Conservation (phyloP, 129 eudicot genomes). For the Rutidosis leptorrhynchoides region DNA sequence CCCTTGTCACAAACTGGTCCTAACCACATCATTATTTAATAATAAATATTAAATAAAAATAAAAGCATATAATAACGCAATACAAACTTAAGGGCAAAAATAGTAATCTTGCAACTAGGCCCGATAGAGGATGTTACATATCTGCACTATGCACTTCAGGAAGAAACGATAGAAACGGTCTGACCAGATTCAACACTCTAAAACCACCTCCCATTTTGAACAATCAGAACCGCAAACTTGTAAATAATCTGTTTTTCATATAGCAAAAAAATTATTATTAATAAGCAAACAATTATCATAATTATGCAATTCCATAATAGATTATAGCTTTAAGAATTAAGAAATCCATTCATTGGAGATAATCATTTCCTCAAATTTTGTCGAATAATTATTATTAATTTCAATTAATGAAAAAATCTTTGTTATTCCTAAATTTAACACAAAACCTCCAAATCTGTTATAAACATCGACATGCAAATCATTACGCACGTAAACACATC, state of each 20-base stretch:
- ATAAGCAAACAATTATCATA: conserved; percentile 6
- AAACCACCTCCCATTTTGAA: conserved; percentile 91
- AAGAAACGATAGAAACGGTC: conserved; percentile 80
- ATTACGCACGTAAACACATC: neutral
- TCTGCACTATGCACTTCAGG: conserved; percentile 96
- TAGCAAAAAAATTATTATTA: conserved; percentile 11
- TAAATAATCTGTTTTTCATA: conserved; percentile 12
- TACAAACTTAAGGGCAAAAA: too few relatives aligned
- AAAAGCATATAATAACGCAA: too few relatives aligned
- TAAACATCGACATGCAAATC: conserved; percentile 25
- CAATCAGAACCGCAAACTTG: conserved; percentile 30
- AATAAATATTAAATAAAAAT: too few relatives aligned
- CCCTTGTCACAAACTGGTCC: too few relatives aligned
- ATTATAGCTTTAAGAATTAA: too few relatives aligned
- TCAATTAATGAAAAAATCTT: neutral
- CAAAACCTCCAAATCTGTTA: conserved; percentile 7
- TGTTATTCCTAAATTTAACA: neutral
- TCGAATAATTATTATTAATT: too few relatives aligned
- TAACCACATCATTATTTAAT: too few relatives aligned
- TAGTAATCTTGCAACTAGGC: too few relatives aligned
- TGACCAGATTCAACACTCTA: conserved; percentile 83
- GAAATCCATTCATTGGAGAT: too few relatives aligned
- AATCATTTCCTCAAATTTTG: too few relatives aligned
- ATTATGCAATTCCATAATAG: neutral
- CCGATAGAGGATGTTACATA: too few relatives aligned